These are phyloP conservation scores for Metroxylon sagu DNA, from an alignment of 176 grass and related monocot genomes.

Conservation along the genomic window DNA sequence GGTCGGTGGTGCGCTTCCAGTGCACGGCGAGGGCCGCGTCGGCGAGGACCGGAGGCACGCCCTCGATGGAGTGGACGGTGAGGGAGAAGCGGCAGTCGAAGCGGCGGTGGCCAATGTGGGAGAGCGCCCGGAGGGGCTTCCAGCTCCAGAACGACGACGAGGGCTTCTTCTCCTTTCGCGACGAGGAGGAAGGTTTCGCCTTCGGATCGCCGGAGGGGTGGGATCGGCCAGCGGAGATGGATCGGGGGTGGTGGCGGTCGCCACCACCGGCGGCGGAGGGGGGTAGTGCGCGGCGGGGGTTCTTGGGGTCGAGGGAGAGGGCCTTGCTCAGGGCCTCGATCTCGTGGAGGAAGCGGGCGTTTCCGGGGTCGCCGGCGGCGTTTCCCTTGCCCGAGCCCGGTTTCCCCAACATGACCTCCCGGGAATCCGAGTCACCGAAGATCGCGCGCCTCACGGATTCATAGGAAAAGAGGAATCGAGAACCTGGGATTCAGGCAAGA, in stretches of 20 bases:
- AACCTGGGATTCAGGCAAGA: no score
- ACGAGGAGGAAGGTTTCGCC: conserved; percentile 14
- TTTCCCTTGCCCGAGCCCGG: conserved; percentile 23
- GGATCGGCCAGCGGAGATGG: conserved; percentile 28
- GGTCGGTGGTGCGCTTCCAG: conserved; percentile 48
- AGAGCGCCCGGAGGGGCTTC: conserved; percentile 65
- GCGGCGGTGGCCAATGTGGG: conserved; percentile 76
- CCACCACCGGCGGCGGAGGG: conserved; percentile 24
- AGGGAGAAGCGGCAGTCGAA: conserved; percentile 76
- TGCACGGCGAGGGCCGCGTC: conserved; percentile 44
- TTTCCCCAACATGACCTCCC: no score
- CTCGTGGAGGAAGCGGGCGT: conserved; percentile 66
- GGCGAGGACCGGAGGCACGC: conserved; percentile 53
- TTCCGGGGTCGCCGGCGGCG: conserved; percentile 28
- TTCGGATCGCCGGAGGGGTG: conserved; percentile 1
- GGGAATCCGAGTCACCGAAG: no score
- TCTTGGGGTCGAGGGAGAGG: conserved; percentile 62
- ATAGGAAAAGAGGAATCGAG: no score
- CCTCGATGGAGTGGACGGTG: conserved; percentile 71
- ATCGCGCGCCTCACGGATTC: no score
- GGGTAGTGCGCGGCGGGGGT: conserved; percentile 45
- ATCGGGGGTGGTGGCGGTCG: conserved; percentile 17
- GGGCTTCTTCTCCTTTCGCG: conserved; percentile 31
- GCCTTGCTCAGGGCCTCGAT: conserved; percentile 85
- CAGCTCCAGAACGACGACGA: conserved; percentile 11